Conservation (phyloP, 352 stramenopile species). For the Globisporangium megalacanthum region DNA sequence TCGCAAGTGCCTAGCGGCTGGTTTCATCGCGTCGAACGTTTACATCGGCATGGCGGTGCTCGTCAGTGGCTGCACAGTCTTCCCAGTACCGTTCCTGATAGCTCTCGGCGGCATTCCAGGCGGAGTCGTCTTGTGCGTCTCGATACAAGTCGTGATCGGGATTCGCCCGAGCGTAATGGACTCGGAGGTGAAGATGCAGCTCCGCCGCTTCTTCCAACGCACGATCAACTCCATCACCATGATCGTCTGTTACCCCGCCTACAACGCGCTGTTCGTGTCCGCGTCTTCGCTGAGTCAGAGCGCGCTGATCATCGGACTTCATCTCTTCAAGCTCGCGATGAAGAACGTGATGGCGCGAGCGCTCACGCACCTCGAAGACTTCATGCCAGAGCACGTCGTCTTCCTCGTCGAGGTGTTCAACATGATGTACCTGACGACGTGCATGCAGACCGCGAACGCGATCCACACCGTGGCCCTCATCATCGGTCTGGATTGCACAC, state of each 20-base stretch:
- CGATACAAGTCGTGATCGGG: not conserved
- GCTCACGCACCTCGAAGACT: constrained; percentile 23
- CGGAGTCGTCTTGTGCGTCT: not conserved
- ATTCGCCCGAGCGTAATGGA: constrained; percentile 6
- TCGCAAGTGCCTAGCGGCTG: too few relatives aligned
- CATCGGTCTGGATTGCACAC: not conserved
- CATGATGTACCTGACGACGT: not conserved
- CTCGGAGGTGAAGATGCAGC: not conserved
- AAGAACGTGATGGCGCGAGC: constrained; percentile 18
- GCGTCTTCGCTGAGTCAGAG: constrained; percentile 2
- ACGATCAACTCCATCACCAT: not conserved
- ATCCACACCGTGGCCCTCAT: not conserved
- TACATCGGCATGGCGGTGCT: too few relatives aligned
- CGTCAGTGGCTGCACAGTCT: too few relatives aligned
- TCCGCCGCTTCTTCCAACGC: constrained; percentile 3
- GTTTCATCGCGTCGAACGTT: too few relatives aligned
- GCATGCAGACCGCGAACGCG: not conserved
- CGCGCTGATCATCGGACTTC: constrained; percentile 14
- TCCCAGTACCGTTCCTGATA: not conserved
- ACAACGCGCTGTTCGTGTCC: constrained; percentile 16
- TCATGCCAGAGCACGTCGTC: constrained; percentile 29
- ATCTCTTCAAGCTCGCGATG: constrained; percentile 14
- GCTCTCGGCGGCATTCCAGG: not conserved
- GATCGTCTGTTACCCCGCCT: constrained; percentile 15
- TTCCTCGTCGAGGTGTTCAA: constrained; percentile 41